These are phyloP conservation scores for Gossypium davidsonii DNA, from an alignment of 441 rosid species.

Conservation along the genomic window DNA sequence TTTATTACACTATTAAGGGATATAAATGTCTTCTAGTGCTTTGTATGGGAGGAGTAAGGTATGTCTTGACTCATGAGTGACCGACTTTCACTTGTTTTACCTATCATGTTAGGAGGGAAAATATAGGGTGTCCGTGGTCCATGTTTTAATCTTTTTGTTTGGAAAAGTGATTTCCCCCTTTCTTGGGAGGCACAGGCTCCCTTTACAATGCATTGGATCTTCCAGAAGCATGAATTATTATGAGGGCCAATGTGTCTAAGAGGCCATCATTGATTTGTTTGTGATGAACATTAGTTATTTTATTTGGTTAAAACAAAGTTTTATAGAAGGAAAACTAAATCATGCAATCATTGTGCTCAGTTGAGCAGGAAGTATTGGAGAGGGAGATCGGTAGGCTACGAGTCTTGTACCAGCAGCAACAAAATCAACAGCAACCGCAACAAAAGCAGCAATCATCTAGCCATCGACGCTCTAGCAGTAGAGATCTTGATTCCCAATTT, in stretches of 20 bases:
- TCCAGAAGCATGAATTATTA: not conserved
- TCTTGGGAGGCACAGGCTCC: not conserved
- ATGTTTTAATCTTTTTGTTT: not conserved
- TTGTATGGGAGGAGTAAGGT: not conserved
- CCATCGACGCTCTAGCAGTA: conserved; percentile 63
- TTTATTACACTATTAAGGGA: not conserved
- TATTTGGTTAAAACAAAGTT: not conserved
- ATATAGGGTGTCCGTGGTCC: not conserved
- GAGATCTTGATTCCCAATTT: conserved; percentile 88
- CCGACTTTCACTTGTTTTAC: not conserved
- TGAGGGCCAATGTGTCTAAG: not conserved
- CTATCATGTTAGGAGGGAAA: not conserved
- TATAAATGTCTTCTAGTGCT: not conserved
- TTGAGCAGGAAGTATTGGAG: conserved; percentile 96
- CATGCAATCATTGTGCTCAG: conserved; percentile 32
- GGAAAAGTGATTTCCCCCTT: not conserved
- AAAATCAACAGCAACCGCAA: conserved; percentile 38
- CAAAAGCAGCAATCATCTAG: conserved; percentile 52
- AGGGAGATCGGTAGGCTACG: conserved; percentile 88
- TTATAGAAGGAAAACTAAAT: conserved; percentile 2
- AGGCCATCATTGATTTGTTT: not conserved
- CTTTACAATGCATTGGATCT: not conserved
- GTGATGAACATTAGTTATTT: not conserved
- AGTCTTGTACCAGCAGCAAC: conserved; percentile 71
- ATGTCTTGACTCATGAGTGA: not conserved